Evolutionary conservation across 2,329 filamentous ascomycete genomes (phyloP), one percentile per base, ranked within the genome.

Genomic region (Ascochyta rabiei): DNA sequence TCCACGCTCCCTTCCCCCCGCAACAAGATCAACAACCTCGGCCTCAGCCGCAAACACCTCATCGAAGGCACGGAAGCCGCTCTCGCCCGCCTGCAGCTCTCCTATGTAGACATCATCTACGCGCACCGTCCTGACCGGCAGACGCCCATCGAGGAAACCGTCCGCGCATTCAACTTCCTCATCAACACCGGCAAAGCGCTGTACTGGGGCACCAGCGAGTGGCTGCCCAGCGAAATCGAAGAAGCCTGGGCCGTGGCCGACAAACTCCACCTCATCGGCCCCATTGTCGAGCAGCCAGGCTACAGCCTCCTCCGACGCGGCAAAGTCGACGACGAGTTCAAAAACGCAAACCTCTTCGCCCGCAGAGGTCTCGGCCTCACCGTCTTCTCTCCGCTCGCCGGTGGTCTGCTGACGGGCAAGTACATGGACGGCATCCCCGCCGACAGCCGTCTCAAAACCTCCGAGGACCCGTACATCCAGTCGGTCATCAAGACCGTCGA

Each of bases 61-160:
- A 78, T 90, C 56, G 87, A 90, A 75, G 88, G 87, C 21, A 80
- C 86, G 56, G 80, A 84, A 47, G 79, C 80, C 12, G 84, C 84
- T 6, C 79, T 90, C 21, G 76, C 84, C 66, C 82, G 85, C 16
- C 75, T 87, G 33, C 55, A 79, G 66, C 77, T 87, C 28, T 78
- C 83, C n/a, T 88, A 88, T 63, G 86, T 90, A 19, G 88, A 90
- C 64, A 76, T 90, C 31, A 81, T 90, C 63, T 89, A 87, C 66
- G 87, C 87, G 15, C 88, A 90, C 75, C 82, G 87, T 18, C 84
- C 86, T 0, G 88, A 90, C 67, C 81, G 85, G 6, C 78, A 83
- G 21, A 89, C 86, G 0, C 87, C 87, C 4, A 89, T 90, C 77
- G 86, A 89, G 71, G 87, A 90, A 75, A 86, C 83, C 0, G 86